Percentiles rank a stretch among this genome's conserved stretches.
Evolutionary conservation across 495 filamentous ascomycete species (phyloP).

Genomic region (Letharia columbiana): DNA sequence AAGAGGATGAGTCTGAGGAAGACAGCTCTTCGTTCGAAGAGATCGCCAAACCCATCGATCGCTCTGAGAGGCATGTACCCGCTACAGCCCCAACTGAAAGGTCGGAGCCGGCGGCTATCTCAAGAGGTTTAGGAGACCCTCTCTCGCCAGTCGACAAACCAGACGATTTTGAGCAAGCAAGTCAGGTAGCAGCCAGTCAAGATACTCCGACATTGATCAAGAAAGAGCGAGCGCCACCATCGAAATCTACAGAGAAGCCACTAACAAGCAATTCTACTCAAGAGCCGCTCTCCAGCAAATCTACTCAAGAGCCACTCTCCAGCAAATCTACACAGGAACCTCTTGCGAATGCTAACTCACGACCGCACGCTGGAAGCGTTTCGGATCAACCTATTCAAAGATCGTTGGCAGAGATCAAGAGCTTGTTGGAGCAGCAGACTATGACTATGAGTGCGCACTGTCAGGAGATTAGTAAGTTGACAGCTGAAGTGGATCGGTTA

Average conservation of each 20-base stretch:
- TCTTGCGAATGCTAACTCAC: slow-evolving; percentile 7
- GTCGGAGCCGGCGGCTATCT: slow-evolving; percentile 16
- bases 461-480: slow-evolving; percentile 55
- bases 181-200: slow-evolving; percentile 15
- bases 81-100: slow-evolving; percentile 8
- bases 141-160: slow-evolving; percentile 19
- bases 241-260: slow-evolving; percentile 15
- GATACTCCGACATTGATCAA: slow-evolving; percentile 16
- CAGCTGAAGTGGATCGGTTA: slow-evolving; percentile 59
- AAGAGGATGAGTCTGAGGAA: slow-evolving; percentile 41
- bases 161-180: slow-evolving; percentile 20
- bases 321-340: slow-evolving; percentile 1
- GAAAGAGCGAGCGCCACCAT: slow-evolving; percentile 7
- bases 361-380: slow-evolving; percentile 1
- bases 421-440: slow-evolving; percentile 53
- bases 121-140: slow-evolving; percentile 17
- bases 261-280: slow-evolving; percentile 11
- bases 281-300: slow-evolving; percentile 12
- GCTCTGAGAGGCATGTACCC: slow-evolving; percentile 23
- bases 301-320: slow-evolving; percentile 2
- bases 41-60: slow-evolving; percentile 56
- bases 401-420: slow-evolving; percentile 53
- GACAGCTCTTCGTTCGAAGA: slow-evolving; percentile 80
- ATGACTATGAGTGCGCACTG: slow-evolving; percentile 51
- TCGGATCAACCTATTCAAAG: slow-evolving; percentile 18